Evolutionary conservation across 768 basidiomycete genomes (phyloP), one percentile per base, ranked within the genome.

Genomic region (Naematelia encephala): DNA sequence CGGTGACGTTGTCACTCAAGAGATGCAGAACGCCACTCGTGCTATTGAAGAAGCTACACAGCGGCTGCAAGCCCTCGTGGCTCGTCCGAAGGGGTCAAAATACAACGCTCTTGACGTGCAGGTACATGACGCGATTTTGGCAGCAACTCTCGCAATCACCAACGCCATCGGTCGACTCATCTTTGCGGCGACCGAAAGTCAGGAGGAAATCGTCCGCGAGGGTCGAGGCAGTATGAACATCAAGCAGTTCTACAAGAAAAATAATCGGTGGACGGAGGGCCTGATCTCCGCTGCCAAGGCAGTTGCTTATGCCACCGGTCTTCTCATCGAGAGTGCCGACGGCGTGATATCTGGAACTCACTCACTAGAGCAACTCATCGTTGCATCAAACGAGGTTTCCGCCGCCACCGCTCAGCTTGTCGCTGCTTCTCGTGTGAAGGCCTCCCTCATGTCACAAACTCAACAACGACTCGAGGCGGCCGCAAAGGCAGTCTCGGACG

Each of bases 221-320:
- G 96, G 96, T 58, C 89, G 85, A 76, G 96, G 96, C 5, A 89
- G 92, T 19, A 91, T 86, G 77, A 84, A 92, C 22, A 85, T 82
- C 19, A 91, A 94, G 77, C 94, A 97, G 70, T 99, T 99, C 83
- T 99, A 98, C 84, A 99, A 99, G 81, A 87, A 90, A 60, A 97
- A 99, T 85, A 98, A 98, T 78, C 84, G 96, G 60, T 99, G 96
- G 96, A 99, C 96, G 45, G 96, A 99, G 77, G 96, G 96, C 65
- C 86, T 99, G 66, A 92, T 98, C 69, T 94, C 91, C 30, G 96
- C 96, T 30, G 96, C 96, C 19, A 97, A 96, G 78, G 84, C 96
- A 8, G 96, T 99, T 55, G 96, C 96, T 2, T 96, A 93, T 68
- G 92, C 96, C 10, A 98, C 96, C 29, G 89, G 85, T 64, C 79